Conservation (phyloP, 2,329 filamentous ascomycete species). For the Stylonectria norvegica region DNA sequence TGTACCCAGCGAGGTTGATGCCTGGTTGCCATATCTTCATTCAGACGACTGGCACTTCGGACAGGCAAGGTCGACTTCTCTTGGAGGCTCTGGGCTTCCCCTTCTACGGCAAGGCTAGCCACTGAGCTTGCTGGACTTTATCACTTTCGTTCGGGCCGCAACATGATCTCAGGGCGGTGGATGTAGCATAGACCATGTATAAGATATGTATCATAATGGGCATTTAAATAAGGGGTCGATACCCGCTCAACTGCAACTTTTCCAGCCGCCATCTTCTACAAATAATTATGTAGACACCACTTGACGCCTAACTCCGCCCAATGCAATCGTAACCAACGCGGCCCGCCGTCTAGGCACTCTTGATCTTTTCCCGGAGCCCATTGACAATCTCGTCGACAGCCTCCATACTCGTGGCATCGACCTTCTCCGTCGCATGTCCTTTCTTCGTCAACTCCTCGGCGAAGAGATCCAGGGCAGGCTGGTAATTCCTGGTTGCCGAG, state of each 20-base stretch:
- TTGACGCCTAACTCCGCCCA: slow-evolving; percentile 35
- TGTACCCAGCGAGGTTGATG: slow-evolving; percentile 68
- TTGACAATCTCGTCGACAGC: slow-evolving; percentile 73
- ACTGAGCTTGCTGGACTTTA: slow-evolving; percentile 24
- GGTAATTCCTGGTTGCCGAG: slow-evolving; percentile 82
- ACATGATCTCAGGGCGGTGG: slow-evolving; percentile 19
- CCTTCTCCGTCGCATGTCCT: slow-evolving; percentile 53
- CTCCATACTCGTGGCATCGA: slow-evolving; percentile 88
- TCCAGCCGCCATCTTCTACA: slow-evolving; percentile 1
- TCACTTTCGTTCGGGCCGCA: slow-evolving; percentile 8
- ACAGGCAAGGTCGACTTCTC: slow-evolving; percentile 78
- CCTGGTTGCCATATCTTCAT: slow-evolving; percentile 81
- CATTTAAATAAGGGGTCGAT: slow-evolving; percentile 14
- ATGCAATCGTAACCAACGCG: slow-evolving; percentile 28
- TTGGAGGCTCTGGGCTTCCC: slow-evolving; percentile 52
- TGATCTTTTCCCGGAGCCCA: slow-evolving; percentile 56
- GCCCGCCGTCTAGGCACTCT: slow-evolving; percentile 24
- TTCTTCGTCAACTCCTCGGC: slow-evolving; percentile 57
- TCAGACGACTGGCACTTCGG: slow-evolving; percentile 79
- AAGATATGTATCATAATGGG: slow-evolving; percentile 35
- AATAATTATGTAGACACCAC: not conserved
- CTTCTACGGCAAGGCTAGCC: slow-evolving; percentile 70
- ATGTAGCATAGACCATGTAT: slow-evolving; percentile 33
- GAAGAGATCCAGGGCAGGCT: slow-evolving; percentile 71
- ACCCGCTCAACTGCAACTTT: slow-evolving; percentile 17